These are phyloP conservation scores for Acanthamoeba polyphaga DNA, from an alignment of 208 protist species.

Conservation along the genomic window DNA sequence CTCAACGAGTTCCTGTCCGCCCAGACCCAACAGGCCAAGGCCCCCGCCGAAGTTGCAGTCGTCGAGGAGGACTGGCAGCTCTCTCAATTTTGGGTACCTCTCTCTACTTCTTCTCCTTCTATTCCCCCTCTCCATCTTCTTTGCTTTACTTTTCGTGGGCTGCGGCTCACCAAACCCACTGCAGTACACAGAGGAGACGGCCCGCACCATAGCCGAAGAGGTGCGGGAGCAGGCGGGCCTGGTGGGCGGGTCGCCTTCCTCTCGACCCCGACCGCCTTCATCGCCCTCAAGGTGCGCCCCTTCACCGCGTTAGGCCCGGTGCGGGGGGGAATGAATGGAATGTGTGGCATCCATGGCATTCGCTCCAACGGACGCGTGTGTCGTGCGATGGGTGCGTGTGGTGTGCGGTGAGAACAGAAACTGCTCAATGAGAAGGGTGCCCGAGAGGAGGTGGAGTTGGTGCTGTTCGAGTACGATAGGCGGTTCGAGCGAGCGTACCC, in stretches of 20 bases:
- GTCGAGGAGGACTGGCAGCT: constrained; percentile 53
- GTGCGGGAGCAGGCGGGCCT: background rate
- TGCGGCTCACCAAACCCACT: background rate
- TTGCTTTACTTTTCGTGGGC: no score
- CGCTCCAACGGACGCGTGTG: background rate
- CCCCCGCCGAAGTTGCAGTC: background rate
- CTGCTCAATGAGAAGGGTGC: background rate
- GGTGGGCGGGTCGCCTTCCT: background rate
- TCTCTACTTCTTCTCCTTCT: no score
- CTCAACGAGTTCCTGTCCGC: constrained; percentile 34
- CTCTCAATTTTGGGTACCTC: constrained; percentile 19
- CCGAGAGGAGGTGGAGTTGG: background rate
- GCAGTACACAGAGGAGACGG: constrained; percentile 37
- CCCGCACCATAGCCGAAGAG: background rate
- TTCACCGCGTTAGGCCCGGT: no score
- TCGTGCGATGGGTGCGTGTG: background rate
- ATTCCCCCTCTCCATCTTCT: no score
- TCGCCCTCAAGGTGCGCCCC: constrained; percentile 7
- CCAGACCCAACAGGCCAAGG: background rate
- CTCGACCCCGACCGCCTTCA: background rate
- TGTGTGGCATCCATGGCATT: background rate
- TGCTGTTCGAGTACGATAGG: constrained; percentile 17
- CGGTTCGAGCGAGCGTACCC: constrained; percentile 1
- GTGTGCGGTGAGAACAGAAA: background rate
- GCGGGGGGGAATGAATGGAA: background rate